phyloP scores from a whole-genome alignment of 257 asterid species.

The Gardenia jasminoides region DNA sequence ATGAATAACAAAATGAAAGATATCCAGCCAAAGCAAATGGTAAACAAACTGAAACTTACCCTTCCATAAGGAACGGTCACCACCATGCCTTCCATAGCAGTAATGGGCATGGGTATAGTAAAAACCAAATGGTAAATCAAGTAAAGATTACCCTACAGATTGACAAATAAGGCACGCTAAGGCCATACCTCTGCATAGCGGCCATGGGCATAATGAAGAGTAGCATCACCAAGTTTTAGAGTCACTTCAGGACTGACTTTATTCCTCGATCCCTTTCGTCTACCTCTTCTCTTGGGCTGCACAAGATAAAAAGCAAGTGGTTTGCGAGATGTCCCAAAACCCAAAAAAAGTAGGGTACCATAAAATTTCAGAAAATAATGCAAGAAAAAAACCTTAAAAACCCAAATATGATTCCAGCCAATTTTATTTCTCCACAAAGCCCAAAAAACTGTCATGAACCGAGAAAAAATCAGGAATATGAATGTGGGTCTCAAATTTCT shows the following conservation, averaged over 20 bases:
- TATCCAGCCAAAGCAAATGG: not conserved
- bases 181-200: conserved; percentile 65
- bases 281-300: conserved; percentile 55
- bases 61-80: conserved; percentile 1
- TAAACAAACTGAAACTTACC: conserved; percentile 5
- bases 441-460: not conserved
- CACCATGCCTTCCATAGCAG: conserved; percentile 57
- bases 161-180: not conserved
- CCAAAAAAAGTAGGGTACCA: not conserved
- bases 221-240: conserved; percentile 79
- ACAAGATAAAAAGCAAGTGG: conserved; percentile 19
- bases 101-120: conserved; percentile 38
- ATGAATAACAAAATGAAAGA: not conserved
- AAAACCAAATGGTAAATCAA: conserved; percentile 5
- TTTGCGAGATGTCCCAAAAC: not conserved
- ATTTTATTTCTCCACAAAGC: not conserved
- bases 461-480: not conserved
- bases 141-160: not conserved
- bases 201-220: conserved; percentile 65
- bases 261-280: conserved; percentile 64
- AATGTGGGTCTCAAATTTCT: not conserved
- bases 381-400: not conserved
- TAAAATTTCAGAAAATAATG: not conserved
- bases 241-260: conserved; percentile 59
- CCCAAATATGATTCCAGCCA: not conserved